These are phyloP conservation scores for Eremothecium sinecaudum DNA, from an alignment of 1,139 yeast genomes.

Conservation along the genomic window DNA sequence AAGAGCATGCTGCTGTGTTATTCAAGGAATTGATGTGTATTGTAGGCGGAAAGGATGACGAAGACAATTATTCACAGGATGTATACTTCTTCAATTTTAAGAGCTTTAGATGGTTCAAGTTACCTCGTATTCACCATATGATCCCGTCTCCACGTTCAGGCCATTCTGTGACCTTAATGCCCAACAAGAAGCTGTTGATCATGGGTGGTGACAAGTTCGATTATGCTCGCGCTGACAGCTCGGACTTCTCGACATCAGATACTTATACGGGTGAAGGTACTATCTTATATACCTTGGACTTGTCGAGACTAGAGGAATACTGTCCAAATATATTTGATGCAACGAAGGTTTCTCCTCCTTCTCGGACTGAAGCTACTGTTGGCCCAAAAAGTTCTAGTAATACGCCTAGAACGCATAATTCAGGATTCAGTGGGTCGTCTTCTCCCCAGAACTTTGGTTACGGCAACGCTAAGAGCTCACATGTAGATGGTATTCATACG, in stretches of 20 bases:
- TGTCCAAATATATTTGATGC: constrained; percentile 31
- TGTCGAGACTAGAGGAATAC: constrained; percentile 30
- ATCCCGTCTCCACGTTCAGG: constrained; percentile 84
- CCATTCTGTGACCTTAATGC: constrained; percentile 74
- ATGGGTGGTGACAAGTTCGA: constrained; percentile 90
- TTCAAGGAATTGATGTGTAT: constrained; percentile 74
- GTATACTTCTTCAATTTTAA: constrained; percentile 71
- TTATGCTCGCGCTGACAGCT: constrained; percentile 39
- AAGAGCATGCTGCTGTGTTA: constrained; percentile 82
- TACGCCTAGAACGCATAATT: constrained; percentile 1
- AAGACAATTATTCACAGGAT: constrained; percentile 61
- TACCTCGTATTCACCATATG: constrained; percentile 42
- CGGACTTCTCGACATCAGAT: constrained; percentile 36
- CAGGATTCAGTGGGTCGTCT: not conserved
- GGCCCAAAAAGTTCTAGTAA: no score
- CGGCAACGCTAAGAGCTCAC: no score
- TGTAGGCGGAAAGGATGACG: constrained; percentile 80
- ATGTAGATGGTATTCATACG: no score
- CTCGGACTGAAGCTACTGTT: no score
- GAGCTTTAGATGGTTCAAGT: constrained; percentile 63
- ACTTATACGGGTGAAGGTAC: constrained; percentile 47
- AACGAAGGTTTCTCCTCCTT: constrained; percentile 6
- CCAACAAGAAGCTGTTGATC: constrained; percentile 57
- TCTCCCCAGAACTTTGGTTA: constrained; percentile 4
- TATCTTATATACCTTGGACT: constrained; percentile 54